phyloP scores from a whole-genome alignment of 306 rosid species.

The Aeschynomene evenia region DNA sequence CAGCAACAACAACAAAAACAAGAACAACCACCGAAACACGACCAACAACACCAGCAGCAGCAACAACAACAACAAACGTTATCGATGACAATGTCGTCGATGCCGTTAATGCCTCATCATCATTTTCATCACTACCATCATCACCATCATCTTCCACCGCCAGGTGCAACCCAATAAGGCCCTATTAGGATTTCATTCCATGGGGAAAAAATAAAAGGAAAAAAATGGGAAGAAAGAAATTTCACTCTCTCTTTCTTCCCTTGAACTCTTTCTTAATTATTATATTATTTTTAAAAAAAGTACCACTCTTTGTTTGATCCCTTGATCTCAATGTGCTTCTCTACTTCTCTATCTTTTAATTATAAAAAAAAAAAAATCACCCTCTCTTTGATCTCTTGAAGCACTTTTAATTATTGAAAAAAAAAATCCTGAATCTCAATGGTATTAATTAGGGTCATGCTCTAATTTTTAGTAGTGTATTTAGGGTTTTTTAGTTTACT shows the following conservation, averaged over 20 bases:
- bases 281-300: too few relatives aligned
- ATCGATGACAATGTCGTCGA: background rate
- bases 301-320: background rate
- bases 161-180: constrained; percentile 55
- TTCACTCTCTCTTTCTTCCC: background rate
- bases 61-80: background rate
- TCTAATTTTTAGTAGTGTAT: constrained; percentile 16
- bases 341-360: too few relatives aligned
- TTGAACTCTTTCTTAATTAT: too few relatives aligned
- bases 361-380: too few relatives aligned
- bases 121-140: constrained; percentile 19
- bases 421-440: too few relatives aligned
- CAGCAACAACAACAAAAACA: constrained; percentile 18
- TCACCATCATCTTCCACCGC: constrained; percentile 41
- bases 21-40: background rate
- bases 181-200: background rate
- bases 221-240: background rate
- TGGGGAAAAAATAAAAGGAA: background rate
- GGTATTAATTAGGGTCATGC: background rate
- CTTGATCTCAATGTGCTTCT: background rate
- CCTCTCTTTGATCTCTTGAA: too few relatives aligned
- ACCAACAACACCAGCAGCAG: background rate
- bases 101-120: background rate
- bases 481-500: constrained; percentile 33
- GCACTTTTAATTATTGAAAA: too few relatives aligned